Evolutionary conservation across 75 land plant species (phyloP).

Genomic region (Pseudotsuga menziesii): DNA sequence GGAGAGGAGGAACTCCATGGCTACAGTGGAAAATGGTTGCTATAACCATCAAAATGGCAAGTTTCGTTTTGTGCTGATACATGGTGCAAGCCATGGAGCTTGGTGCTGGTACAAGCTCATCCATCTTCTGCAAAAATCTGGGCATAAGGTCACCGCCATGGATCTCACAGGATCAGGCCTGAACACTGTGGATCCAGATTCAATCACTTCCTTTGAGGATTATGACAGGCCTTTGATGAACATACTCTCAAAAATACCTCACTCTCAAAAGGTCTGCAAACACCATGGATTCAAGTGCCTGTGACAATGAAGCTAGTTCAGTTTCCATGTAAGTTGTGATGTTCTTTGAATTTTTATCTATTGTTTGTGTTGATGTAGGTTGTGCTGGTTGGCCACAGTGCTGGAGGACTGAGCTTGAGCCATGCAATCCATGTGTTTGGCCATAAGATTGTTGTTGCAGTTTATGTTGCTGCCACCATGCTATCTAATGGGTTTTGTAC

Average conservation of each 20-base stretch:
- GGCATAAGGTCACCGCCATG: slow-evolving; percentile 46
- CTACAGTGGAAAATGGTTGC: too few relatives aligned
- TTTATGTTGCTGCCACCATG: slow-evolving; percentile 32
- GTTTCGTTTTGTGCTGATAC: slow-evolving; percentile 48
- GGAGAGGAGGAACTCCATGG: too few relatives aligned
- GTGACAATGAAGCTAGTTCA: neutral
- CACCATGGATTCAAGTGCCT: neutral
- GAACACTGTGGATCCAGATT: slow-evolving; percentile 17
- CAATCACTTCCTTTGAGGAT: slow-evolving; percentile 27
- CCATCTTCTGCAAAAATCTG: slow-evolving; percentile 25
- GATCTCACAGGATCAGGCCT: slow-evolving; percentile 52
- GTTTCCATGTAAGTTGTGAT: neutral
- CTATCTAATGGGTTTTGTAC: slow-evolving; percentile 13
- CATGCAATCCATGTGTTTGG: slow-evolving; percentile 37
- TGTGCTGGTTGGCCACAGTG: slow-evolving; percentile 70
- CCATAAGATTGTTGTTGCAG: slow-evolving; percentile 23
- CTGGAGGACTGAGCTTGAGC: slow-evolving; percentile 64
- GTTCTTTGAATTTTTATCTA: neutral
- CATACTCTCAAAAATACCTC: slow-evolving; percentile 13
- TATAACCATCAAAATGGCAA: neutral
- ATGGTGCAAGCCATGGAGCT: slow-evolving; percentile 51
- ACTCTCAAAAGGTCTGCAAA: neutral
- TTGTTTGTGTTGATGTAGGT: slow-evolving; percentile 29
- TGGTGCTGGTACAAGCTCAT: slow-evolving; percentile 65
- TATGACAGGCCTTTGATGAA: slow-evolving; percentile 50